phyloP scores from a whole-genome alignment of 2,329 filamentous ascomycete species.

The Emmonsia crescens region DNA sequence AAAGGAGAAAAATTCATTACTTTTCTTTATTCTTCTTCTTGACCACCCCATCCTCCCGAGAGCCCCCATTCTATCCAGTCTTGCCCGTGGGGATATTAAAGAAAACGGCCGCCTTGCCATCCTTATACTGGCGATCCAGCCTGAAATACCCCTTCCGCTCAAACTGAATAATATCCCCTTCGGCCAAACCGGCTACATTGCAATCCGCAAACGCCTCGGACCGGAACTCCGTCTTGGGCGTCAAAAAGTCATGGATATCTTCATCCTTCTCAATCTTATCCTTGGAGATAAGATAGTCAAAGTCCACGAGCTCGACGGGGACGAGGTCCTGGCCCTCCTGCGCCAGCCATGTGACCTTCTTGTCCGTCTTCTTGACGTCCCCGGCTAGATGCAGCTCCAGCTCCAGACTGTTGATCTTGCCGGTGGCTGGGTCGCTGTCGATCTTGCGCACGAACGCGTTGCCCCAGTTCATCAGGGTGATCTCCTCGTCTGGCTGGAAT shows the following conservation, averaged over 20 bases:
- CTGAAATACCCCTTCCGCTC: slow-evolving; percentile 89
- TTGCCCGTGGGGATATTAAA: slow-evolving; percentile 63
- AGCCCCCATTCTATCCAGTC: slow-evolving; percentile 9
- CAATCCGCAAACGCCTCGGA: slow-evolving; percentile 68
- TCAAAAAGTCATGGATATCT: slow-evolving; percentile 72
- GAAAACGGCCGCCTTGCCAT: slow-evolving; percentile 51
- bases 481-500: slow-evolving; percentile 23
- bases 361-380: slow-evolving; percentile 88
- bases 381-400: slow-evolving; percentile 84
- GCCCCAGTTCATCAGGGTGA: slow-evolving; percentile 57
- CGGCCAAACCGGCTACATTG: slow-evolving; percentile 67
- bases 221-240: slow-evolving; percentile 61
- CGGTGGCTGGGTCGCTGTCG: slow-evolving; percentile 37
- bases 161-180: slow-evolving; percentile 87
- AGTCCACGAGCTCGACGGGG: slow-evolving; percentile 79
- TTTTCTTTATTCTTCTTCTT: neutral
- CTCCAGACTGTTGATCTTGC: slow-evolving; percentile 57
- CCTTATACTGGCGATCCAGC: slow-evolving; percentile 55
- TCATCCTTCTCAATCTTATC: slow-evolving; percentile 88
- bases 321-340: slow-evolving; percentile 61
- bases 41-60: neutral
- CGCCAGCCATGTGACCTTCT: slow-evolving; percentile 93
- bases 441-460: slow-evolving; percentile 42
- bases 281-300: slow-evolving; percentile 91
- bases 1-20: no score